Conservation (phyloP, 352 stramenopile genomes). For the Globisporangium perplexum region DNA sequence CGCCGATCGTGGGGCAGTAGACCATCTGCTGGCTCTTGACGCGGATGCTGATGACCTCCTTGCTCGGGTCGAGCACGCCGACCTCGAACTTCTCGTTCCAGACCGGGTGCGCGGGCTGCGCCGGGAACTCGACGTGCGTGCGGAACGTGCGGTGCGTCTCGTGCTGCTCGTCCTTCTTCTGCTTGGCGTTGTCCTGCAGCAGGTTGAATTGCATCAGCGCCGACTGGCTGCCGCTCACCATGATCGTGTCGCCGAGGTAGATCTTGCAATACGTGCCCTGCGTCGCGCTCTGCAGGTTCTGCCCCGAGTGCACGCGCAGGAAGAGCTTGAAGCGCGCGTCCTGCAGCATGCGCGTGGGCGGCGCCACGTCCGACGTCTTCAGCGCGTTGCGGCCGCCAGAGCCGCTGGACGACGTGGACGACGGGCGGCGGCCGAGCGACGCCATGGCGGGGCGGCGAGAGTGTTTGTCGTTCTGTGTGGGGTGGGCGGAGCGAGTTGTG, state of each 20-base stretch:
- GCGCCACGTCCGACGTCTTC: slow-evolving; percentile 3
- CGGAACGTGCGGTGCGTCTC: slow-evolving; percentile 43
- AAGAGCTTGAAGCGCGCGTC: slow-evolving; percentile 44
- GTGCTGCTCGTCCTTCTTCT: slow-evolving; percentile 1
- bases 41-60: slow-evolving; percentile 59
- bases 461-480: too few species aligned
- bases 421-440: neutral
- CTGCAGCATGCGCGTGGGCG: slow-evolving; percentile 9
- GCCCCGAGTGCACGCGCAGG: slow-evolving; percentile 59
- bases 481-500: too few species aligned
- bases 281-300: slow-evolving; percentile 33
- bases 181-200: slow-evolving; percentile 3
- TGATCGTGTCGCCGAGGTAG: slow-evolving; percentile 51
- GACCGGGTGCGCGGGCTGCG: slow-evolving; percentile 27
- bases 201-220: slow-evolving; percentile 17
- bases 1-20: slow-evolving; percentile 55
- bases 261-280: slow-evolving; percentile 63
- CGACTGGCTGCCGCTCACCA: slow-evolving; percentile 29
- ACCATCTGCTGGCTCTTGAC: slow-evolving; percentile 68
- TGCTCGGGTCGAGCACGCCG: slow-evolving; percentile 32
- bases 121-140: slow-evolving; percentile 44
- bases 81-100: slow-evolving; percentile 81
- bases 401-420: neutral
- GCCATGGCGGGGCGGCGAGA: too few species aligned
- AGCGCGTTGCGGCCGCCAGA: neutral